Evolutionary conservation across 2,329 filamentous ascomycete species (phyloP).

Genomic region (Arthrobotrys entomopaga): DNA sequence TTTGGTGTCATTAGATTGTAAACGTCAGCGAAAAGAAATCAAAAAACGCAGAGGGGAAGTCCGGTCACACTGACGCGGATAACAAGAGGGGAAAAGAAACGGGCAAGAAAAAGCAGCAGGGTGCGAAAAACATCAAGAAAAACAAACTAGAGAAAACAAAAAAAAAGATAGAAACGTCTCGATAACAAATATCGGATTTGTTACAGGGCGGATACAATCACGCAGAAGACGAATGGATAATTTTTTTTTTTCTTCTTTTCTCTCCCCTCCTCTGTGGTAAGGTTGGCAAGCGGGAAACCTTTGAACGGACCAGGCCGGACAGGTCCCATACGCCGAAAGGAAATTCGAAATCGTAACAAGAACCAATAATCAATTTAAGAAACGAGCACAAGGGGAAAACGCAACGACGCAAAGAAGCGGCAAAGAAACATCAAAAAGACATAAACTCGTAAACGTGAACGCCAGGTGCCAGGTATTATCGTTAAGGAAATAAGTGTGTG

Average conservation of each 20-base stretch:
- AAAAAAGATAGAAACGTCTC: slow-evolving; percentile 31
- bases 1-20: slow-evolving; percentile 36
- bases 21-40: slow-evolving; percentile 10
- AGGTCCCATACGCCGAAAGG: slow-evolving; percentile 18
- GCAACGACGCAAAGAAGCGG: slow-evolving; percentile 37
- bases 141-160: slow-evolving; percentile 21
- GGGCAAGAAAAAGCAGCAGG: slow-evolving; percentile 22
- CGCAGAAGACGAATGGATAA: slow-evolving; percentile 28
- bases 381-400: slow-evolving; percentile 8
- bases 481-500: neutral
- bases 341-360: slow-evolving; percentile 7
- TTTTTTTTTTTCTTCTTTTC: slow-evolving; percentile 42
- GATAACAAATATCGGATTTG: slow-evolving; percentile 39
- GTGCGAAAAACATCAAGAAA: slow-evolving; percentile 1
- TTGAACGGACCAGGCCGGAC: slow-evolving; percentile 9
- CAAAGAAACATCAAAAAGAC: slow-evolving; percentile 6
- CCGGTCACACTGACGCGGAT: slow-evolving; percentile 21
- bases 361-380: slow-evolving; percentile 7
- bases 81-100: slow-evolving; percentile 24
- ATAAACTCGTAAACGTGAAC: slow-evolving; percentile 33
- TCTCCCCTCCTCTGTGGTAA: slow-evolving; percentile 16
- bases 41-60: slow-evolving; percentile 9
- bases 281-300: slow-evolving; percentile 8
- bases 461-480: slow-evolving; percentile 50
- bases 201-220: slow-evolving; percentile 52